Percentiles rank a stretch among this genome's conserved stretches.
Conservation (phyloP, 1,139 yeast genomes). For the Magnusiomyces sp. region DNA sequence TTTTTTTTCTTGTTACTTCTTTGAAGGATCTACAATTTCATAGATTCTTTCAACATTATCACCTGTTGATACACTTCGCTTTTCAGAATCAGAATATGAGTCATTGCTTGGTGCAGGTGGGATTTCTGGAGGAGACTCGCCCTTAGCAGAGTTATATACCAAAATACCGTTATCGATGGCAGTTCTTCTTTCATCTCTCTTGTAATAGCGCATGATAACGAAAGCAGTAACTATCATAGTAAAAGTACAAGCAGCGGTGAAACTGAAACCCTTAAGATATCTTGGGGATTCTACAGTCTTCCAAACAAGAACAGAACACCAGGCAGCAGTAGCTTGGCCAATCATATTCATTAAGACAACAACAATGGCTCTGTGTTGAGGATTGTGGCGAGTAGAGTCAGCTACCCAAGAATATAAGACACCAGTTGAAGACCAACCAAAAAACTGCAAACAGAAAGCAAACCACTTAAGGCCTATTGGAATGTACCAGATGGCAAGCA, state of each 20-base stretch:
- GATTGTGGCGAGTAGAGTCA: slow-evolving; percentile 15
- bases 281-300: too few species aligned
- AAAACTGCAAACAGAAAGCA: slow-evolving; percentile 39
- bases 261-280: slow-evolving; percentile 43
- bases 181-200: slow-evolving; percentile 44
- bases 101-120: slow-evolving; percentile 11
- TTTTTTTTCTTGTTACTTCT: too few species aligned
- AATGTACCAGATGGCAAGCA: slow-evolving; percentile 42
- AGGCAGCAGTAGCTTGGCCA: slow-evolving; percentile 15
- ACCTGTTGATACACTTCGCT: too few species aligned
- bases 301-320: slow-evolving; percentile 28
- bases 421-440: slow-evolving; percentile 38
- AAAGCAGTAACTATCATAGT: slow-evolving; percentile 28
- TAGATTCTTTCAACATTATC: too few species aligned
- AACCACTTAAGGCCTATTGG: slow-evolving; percentile 40
- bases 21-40: too few species aligned
- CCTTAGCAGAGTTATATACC: slow-evolving; percentile 7
- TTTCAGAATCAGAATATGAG: too few species aligned
- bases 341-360: slow-evolving; percentile 21
- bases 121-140: slow-evolving; percentile 3
- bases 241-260: slow-evolving; percentile 46
- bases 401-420: slow-evolving; percentile 12
- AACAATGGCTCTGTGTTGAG: slow-evolving; percentile 25
- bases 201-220: slow-evolving; percentile 43
- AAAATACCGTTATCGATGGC: slow-evolving; percentile 44